These are phyloP conservation scores for Anaeromyces robustus DNA, from an alignment of 192 early-diverging fungal genomes.

Conservation along the genomic window DNA sequence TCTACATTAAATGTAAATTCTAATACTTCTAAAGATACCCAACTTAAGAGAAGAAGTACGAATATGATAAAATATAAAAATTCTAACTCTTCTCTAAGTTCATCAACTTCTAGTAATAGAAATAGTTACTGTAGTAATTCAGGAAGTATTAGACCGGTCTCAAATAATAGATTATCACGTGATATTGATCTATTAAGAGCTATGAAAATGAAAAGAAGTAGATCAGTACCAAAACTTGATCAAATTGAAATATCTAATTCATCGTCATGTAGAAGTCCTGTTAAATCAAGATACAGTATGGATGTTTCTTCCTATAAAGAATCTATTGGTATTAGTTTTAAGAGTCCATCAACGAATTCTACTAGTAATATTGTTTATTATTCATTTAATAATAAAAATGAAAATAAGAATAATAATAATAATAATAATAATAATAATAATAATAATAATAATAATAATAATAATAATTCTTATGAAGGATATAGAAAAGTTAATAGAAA, in stretches of 20 bases:
- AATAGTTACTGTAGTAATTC: neutral
- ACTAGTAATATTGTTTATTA: neutral
- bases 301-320: neutral
- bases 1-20: neutral
- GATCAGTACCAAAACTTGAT: neutral
- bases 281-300: neutral
- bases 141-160: neutral
- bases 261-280: neutral
- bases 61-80: neutral
- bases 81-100: neutral
- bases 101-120: neutral
- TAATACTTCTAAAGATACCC: neutral
- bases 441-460: neutral
- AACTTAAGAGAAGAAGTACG: neutral
- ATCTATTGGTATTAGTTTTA: neutral
- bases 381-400: neutral
- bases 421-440: too few species aligned
- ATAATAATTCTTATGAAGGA: neutral
- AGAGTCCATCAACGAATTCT: neutral
- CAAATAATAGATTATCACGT: neutral
- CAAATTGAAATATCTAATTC: neutral
- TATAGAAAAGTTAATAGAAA: neutral
- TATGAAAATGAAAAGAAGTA: neutral
- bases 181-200: neutral
- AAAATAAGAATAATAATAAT: too few species aligned